Base-by-base conservation (phyloP, 768 basidiomycete species). In the Russula lepida region DNA sequence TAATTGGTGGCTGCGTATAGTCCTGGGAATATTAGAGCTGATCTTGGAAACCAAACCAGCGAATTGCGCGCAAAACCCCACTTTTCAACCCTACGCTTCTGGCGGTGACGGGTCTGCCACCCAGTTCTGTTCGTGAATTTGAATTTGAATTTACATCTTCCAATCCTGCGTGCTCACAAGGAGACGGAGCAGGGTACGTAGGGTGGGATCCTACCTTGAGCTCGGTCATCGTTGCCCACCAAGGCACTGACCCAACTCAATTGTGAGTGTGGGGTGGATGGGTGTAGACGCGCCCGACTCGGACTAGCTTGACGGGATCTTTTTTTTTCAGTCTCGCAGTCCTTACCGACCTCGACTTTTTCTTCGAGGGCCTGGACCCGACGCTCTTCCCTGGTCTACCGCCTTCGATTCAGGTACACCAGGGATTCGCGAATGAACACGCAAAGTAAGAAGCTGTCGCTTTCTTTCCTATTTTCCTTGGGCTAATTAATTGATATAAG, bases 191-290 rank as follows among this genome's bases (percentile, higher is more conserved):
- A 81, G 60, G 82, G 71, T 62, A 56, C 37, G 81, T 84, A 21
- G 84, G 84, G 7, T 83, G 79, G 64, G 83, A 80, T 75, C 78
- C 79, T 1, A 63, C 72, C 7, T 70, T 78, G 60, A 74, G 78
- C 58, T 74, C 81, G 3, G 75, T 84, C 39, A 76, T 85, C n/a
- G 81, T 85, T 8, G 79, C 79, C 1, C 84, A 84, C 64, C 75
- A 85, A 67, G 84, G 84, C 17, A 85, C 84, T 6, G 80, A 85
- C 61, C 80, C 83, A 7, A 77, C 72, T 0, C 68, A 80, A 59
- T 65, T 85, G 83, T 84, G 64, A 69, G 76, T 58, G 8, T n/a
- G 19, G 2, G 9, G 13, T 32, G n/a, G 43, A 21, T 44, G 9
- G 19, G 17, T 9, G 17, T 3, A 27, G 19, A 7, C 28, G 4